These are phyloP conservation scores for Gelatoporia subvermispora DNA, from an alignment of 768 basidiomycete genomes.

Conservation along the genomic window DNA sequence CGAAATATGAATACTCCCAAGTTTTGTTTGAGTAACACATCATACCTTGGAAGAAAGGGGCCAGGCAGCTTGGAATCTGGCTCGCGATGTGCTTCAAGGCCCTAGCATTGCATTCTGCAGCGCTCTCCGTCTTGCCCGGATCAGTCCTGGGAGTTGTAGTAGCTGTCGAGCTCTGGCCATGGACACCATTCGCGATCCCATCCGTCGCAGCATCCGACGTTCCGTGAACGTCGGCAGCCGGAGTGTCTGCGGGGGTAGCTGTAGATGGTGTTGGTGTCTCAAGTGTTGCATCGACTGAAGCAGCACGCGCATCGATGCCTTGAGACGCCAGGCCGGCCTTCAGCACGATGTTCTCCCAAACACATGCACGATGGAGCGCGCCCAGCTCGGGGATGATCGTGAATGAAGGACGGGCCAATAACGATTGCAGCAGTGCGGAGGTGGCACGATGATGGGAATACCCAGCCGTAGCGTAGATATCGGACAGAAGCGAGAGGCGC, in stretches of 20 bases:
- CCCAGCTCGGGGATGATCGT: constrained; percentile 72
- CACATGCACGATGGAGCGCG: constrained; percentile 69
- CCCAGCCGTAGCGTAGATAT: constrained; percentile 80
- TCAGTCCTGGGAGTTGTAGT: constrained; percentile 16
- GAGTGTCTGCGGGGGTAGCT: constrained; percentile 27
- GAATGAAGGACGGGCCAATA: constrained; percentile 60
- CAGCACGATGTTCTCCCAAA: constrained; percentile 85
- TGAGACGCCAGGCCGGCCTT: constrained; percentile 46
- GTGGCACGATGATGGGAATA: constrained; percentile 78
- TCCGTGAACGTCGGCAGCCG: constrained; percentile 1
- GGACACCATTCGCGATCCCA: constrained; percentile 15
- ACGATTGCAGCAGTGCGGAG: constrained; percentile 65
- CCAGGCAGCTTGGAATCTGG: constrained; percentile 67
- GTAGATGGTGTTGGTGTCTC: not conserved
- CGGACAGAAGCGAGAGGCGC: constrained; percentile 77
- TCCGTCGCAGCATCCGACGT: constrained; percentile 23
- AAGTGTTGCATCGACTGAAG: constrained; percentile 4
- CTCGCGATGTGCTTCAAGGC: constrained; percentile 77
- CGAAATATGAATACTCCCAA: not conserved
- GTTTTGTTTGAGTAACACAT: not conserved
- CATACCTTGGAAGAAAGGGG: constrained; percentile 85
- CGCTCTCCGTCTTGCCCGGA: constrained; percentile 34
- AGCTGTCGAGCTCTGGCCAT: constrained; percentile 12
- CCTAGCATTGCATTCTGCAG: constrained; percentile 62
- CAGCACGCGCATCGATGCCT: constrained; percentile 4